Evolutionary conservation across 352 stramenopile genomes (phyloP).

Genomic region (Plasmopara halstedii): DNA sequence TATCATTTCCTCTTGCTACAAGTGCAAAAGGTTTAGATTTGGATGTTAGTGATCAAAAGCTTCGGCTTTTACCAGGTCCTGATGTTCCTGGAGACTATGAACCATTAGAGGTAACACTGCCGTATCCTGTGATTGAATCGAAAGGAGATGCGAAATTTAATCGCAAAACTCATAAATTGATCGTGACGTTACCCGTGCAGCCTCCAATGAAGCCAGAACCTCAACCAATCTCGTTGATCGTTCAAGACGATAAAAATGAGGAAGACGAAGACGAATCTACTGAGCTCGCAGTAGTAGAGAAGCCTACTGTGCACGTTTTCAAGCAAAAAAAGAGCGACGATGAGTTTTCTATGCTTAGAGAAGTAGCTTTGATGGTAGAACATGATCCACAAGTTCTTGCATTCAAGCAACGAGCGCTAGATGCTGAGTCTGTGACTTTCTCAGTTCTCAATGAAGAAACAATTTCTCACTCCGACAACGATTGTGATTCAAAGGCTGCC

Average conservation of each 20-base stretch:
- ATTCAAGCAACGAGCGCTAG: neutral
- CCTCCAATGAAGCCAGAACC: conserved; percentile 28
- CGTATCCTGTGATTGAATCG: conserved; percentile 69
- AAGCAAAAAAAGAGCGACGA: conserved; percentile 27
- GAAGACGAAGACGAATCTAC: conserved; percentile 22
- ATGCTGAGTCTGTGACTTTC: too few relatives aligned
- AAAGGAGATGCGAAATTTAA: conserved; percentile 81
- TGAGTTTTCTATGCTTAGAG: conserved; percentile 44
- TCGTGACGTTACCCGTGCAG: conserved; percentile 76
- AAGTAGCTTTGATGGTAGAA: conserved; percentile 59
- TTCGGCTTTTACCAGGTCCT: conserved; percentile 27
- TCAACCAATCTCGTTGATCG: conserved; percentile 18
- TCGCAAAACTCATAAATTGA: conserved; percentile 58
- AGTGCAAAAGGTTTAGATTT: conserved; percentile 56
- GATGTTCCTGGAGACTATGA: conserved; percentile 30
- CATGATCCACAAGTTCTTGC: conserved; percentile 43
- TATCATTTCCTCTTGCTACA: conserved; percentile 44
- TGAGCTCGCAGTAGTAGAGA: neutral
- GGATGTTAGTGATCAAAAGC: conserved; percentile 47
- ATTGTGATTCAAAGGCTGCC: too few relatives aligned
- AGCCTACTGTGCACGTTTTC: neutral
- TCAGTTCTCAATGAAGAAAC: too few relatives aligned
- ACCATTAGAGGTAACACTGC: conserved; percentile 46
- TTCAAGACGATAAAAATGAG: conserved; percentile 35
- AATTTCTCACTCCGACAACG: too few relatives aligned